Base-by-base conservation (phyloP, 75 land plant genomes). In the Picea sitchensis region DNA sequence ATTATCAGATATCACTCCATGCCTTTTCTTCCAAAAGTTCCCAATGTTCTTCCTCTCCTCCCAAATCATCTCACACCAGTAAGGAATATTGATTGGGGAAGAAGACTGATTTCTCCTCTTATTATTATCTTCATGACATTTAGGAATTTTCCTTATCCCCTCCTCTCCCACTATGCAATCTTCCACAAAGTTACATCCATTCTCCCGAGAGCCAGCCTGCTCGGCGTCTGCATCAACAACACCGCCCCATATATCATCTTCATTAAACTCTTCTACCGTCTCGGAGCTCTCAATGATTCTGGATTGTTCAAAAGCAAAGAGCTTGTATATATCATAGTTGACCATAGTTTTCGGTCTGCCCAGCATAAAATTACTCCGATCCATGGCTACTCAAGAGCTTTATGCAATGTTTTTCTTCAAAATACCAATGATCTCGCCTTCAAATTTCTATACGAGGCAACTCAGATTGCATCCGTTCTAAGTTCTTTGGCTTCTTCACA, bases 61-160 rank as follows among this genome's bases (percentile, higher is more conserved):
- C 30, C 76, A 83, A 17, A 58, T 14, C 3, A 84, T 75, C 41
- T 88, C 86, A 23, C 87, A 83, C 92, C 92, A 92, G 61, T 92
- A 87, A n/a, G 94, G 90, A 4, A 92, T 85, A 73, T 82, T 90
- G 5, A 92, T 81, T 23, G 92, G 92, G 7, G 90, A 90, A n/a
- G 84, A 86, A 44, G 31, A 80, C 51, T 65, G 77, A 34, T 65
- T 59, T 71, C 26, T 73, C 5, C 47, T 56, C 9, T 59, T 47
- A 17, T 36, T 21, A 69, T 41, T 36, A n/a, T 69, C 51, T 7
- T 69, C 51, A 41, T 69, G 6, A 69, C 20, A 36, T 20, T 11
- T 69, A 69, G n/a, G 18, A 41, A 11, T 34, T 1, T 41, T 69
- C 2, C 3, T 8, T n/a, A 1, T 44, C 73, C 12, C 47, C 73